Conservation (phyloP, 2,329 filamentous ascomycete species). For the Cercospora sp. region DNA sequence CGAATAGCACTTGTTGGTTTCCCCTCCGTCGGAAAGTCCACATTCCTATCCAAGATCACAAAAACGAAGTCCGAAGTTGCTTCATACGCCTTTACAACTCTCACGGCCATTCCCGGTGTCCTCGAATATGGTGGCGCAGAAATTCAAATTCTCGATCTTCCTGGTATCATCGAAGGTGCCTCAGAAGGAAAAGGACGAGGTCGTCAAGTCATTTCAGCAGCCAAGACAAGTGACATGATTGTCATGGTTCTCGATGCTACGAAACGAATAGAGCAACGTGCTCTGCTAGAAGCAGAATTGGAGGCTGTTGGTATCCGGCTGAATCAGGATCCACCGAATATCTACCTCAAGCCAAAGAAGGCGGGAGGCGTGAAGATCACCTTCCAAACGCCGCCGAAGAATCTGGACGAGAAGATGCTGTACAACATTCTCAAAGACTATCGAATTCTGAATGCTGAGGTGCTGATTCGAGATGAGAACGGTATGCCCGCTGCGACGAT, state of each 20-base stretch:
- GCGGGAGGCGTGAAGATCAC: conserved; percentile 99
- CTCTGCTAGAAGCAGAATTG: conserved; percentile 84
- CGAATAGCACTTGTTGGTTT: conserved; percentile 98
- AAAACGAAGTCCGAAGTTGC: conserved; percentile 97
- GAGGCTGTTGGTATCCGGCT: conserved; percentile 93
- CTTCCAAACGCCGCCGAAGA: conserved; percentile 84
- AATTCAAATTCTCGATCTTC: conserved; percentile 95
- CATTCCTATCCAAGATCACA: conserved; percentile 97
- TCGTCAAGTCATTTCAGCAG: conserved; percentile 93
- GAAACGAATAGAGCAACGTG: conserved; percentile 90
- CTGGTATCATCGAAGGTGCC: conserved; percentile 96
- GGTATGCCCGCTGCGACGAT: conserved; percentile 42
- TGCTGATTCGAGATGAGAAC: conserved; percentile 90
- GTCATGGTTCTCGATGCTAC: conserved; percentile 97
- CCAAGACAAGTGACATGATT: conserved; percentile 96
- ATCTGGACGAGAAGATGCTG: conserved; percentile 95
- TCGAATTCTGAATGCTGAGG: conserved; percentile 97
- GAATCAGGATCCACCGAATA: conserved; percentile 93
- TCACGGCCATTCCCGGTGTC: conserved; percentile 95
- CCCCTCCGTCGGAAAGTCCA: conserved; percentile 97
- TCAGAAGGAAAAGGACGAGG: conserved; percentile 94
- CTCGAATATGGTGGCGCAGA: conserved; percentile 97
- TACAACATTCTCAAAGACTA: conserved; percentile 98
- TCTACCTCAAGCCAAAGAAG: conserved; percentile 94
- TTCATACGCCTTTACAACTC: conserved; percentile 93